These are phyloP conservation scores for Termitomyces sp. DNA, from an alignment of 768 basidiomycete genomes.

Conservation along the genomic window DNA sequence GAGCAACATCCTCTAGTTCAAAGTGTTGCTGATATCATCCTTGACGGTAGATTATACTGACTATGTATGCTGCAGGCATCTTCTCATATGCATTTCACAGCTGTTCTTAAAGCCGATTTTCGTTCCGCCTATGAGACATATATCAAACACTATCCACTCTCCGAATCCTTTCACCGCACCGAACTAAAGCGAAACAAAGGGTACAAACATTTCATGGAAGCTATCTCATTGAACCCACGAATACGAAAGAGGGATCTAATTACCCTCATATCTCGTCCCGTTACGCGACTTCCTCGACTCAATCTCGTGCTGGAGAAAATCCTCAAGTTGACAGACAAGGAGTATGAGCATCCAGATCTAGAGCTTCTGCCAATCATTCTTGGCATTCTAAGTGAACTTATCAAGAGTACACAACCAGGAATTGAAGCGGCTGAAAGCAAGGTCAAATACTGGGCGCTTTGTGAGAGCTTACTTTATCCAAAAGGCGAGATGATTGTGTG, in stretches of 20 bases:
- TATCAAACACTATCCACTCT: slow-evolving; percentile 84
- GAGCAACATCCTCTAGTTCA: slow-evolving; percentile 83
- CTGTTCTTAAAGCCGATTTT: slow-evolving; percentile 42
- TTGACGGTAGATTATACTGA: slow-evolving; percentile 51
- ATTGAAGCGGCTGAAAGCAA: slow-evolving; percentile 89
- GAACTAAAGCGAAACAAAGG: slow-evolving; percentile 63
- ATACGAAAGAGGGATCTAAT: slow-evolving; percentile 71
- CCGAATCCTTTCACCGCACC: slow-evolving; percentile 75
- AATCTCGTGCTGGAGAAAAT: slow-evolving; percentile 69
- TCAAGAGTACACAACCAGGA: slow-evolving; percentile 86
- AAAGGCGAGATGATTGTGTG: slow-evolving; percentile 80
- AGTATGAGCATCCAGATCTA: slow-evolving; percentile 71
- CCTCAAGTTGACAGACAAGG: slow-evolving; percentile 55
- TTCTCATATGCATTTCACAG: slow-evolving; percentile 19
- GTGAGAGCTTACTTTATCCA: slow-evolving; percentile 68
- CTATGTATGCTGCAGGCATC: neutral
- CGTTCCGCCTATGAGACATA: slow-evolving; percentile 70
- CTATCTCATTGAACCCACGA: slow-evolving; percentile 56
- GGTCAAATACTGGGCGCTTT: slow-evolving; percentile 81
- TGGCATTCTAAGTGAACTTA: slow-evolving; percentile 58
- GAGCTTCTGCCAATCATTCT: slow-evolving; percentile 72
- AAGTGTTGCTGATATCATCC: slow-evolving; percentile 79
- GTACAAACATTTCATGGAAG: slow-evolving; percentile 65
- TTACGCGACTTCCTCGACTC: slow-evolving; percentile 82
- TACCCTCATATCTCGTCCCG: slow-evolving; percentile 80